phyloP scores from a whole-genome alignment of 2,329 filamentous ascomycete species.

The Pseudogymnoascus destructans region DNA sequence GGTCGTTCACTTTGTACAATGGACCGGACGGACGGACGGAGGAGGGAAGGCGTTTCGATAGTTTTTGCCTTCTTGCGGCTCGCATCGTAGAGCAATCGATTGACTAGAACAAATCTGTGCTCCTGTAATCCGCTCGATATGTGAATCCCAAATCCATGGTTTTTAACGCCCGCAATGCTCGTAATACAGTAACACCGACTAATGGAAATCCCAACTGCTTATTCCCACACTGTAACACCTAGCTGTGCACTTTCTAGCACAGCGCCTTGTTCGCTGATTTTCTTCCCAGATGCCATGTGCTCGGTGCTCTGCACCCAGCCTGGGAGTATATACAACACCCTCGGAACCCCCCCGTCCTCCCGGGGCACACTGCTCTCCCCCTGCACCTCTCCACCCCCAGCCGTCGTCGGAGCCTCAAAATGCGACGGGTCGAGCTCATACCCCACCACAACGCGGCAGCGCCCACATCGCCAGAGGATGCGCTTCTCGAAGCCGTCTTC shows the following conservation, averaged over 20 bases:
- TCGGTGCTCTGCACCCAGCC: slow-evolving; percentile 45
- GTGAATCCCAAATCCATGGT: background rate
- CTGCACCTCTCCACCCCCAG: slow-evolving; percentile 13
- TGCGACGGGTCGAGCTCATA: slow-evolving; percentile 47
- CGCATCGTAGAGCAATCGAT: slow-evolving; percentile 1
- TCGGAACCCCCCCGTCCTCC: slow-evolving; percentile 22
- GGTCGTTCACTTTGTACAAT: slow-evolving; percentile 4
- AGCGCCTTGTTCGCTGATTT: slow-evolving; percentile 25
- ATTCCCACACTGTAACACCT: slow-evolving; percentile 27
- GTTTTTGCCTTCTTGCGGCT: slow-evolving; percentile 8
- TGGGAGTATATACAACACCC: slow-evolving; percentile 46
- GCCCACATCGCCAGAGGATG: slow-evolving; percentile 41
- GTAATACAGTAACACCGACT: background rate
- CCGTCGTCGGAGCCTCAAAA: slow-evolving; percentile 22
- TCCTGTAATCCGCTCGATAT: background rate
- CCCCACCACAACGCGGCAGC: slow-evolving; percentile 47
- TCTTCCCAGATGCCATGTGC: slow-evolving; percentile 34
- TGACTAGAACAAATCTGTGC: background rate
- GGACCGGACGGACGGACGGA: slow-evolving; percentile 1
- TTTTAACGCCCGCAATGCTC: slow-evolving; percentile 1
- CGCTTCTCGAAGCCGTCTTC: slow-evolving; percentile 58
- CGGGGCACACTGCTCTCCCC: slow-evolving; percentile 17
- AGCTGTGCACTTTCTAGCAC: slow-evolving; percentile 16
- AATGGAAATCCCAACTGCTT: background rate
- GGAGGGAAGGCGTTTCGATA: slow-evolving; percentile 6